Conservation (phyloP, 1,284 basidiomycete genomes). For the Coniophora puteana region DNA sequence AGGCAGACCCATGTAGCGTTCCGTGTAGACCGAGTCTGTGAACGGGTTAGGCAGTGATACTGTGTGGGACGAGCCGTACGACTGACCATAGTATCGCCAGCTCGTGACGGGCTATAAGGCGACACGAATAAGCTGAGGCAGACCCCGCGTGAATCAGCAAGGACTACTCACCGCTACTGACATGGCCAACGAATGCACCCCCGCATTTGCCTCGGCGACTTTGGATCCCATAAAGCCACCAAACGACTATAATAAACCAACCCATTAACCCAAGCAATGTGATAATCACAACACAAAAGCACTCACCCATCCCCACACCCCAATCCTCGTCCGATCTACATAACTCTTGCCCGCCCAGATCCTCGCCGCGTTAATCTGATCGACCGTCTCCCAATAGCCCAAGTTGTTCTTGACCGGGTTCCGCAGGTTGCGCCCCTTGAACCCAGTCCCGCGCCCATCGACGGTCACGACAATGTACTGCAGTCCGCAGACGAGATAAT, state of each 20-base stretch:
- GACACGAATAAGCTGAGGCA: constrained; percentile 1
- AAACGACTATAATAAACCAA: constrained; percentile 61
- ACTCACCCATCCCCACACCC: constrained; percentile 93
- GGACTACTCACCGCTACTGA: constrained; percentile 71
- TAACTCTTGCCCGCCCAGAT: constrained; percentile 75
- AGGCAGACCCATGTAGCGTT: constrained; percentile 94
- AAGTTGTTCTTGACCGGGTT: constrained; percentile 84
- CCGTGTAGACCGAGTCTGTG: constrained; percentile 90
- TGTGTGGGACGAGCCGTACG: constrained; percentile 15
- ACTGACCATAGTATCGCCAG: constrained; percentile 80
- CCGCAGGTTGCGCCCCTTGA: constrained; percentile 77
- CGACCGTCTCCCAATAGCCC: constrained; percentile 82
- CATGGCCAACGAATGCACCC: constrained; percentile 86
- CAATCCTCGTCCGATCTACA: constrained; percentile 80
- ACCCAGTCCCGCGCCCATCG: constrained; percentile 94
- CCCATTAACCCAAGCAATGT: not conserved
- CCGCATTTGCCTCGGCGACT: constrained; percentile 82
- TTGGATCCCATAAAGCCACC: constrained; percentile 94
- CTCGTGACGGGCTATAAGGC: constrained; percentile 70
- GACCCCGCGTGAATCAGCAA: not conserved
- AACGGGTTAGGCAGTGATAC: too few species aligned
- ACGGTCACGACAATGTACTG: constrained; percentile 87
- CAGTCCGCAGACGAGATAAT: constrained; percentile 78
- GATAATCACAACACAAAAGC: not conserved
- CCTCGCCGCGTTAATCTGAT: constrained; percentile 86